Evolutionary conservation across 2,329 filamentous ascomycete genomes (phyloP).

Genomic region (Colletotrichum truncatum): DNA sequence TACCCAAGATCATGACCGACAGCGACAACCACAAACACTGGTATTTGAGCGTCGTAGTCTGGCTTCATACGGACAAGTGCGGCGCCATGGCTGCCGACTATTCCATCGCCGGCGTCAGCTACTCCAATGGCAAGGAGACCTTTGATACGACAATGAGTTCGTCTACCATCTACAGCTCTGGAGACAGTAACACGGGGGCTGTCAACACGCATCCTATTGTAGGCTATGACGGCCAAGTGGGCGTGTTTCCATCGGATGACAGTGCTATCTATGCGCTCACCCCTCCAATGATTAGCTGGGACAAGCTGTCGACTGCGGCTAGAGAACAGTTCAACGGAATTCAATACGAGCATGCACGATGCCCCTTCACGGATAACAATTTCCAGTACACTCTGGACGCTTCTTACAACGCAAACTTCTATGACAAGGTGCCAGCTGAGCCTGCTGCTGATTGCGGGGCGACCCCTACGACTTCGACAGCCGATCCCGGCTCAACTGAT

Average conservation of each 20-base stretch:
- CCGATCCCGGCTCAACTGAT: background rate
- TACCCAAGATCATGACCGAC: background rate
- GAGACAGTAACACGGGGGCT: background rate
- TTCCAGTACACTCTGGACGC: background rate
- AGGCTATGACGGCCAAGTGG: background rate
- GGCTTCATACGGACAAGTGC: constrained; percentile 1
- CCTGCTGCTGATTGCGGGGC: background rate
- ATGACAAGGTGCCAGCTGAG: background rate
- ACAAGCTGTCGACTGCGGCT: background rate
- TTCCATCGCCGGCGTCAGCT: background rate
- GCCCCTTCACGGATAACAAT: background rate
- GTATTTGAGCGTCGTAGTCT: background rate
- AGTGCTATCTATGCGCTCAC: background rate
- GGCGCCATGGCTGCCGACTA: background rate
- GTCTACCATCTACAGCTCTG: background rate
- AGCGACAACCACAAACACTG: background rate
- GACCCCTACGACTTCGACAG: background rate
- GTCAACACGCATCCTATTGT: background rate
- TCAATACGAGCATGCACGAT: background rate
- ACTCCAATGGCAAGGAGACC: background rate
- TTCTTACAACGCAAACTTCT: background rate
- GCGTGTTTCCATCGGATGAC: background rate
- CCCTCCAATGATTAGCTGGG: constrained; percentile 4
- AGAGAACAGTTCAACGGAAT: background rate
- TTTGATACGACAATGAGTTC: background rate